Percentiles rank a stretch among this genome's conserved stretches.
phyloP scores from a whole-genome alignment of 2,329 filamentous ascomycete genomes.

The Apiospora malaysiana region DNA sequence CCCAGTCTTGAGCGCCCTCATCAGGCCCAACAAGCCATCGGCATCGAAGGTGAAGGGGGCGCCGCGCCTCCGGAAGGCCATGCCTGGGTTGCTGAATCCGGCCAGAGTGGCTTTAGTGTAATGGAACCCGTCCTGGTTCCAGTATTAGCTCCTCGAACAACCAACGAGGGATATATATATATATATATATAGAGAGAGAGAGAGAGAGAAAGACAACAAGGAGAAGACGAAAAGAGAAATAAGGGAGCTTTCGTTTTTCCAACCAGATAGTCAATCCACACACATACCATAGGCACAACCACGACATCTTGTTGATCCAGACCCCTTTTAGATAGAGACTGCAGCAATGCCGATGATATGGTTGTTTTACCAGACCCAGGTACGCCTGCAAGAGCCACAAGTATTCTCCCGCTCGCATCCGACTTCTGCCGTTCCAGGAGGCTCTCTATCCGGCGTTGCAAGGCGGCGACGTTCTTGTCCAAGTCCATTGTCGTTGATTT shows the following conservation, averaged over 20 bases:
- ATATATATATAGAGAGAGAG: no score
- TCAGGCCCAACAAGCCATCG: constrained; percentile 30
- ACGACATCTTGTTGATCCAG: not conserved
- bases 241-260: not conserved
- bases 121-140: constrained; percentile 40
- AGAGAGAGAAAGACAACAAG: not conserved
- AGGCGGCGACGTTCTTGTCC: constrained; percentile 1
- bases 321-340: not conserved
- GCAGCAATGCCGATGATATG: constrained; percentile 68
- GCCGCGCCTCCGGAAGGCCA: constrained; percentile 37
- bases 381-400: constrained; percentile 22
- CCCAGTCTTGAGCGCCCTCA: constrained; percentile 30
- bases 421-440: not conserved
- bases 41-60: constrained; percentile 42
- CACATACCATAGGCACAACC: constrained; percentile 16
- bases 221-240: not conserved
- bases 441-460: constrained; percentile 3
- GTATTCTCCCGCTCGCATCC: not conserved
- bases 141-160: not conserved
- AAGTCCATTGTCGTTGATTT: not conserved
- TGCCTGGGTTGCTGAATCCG: constrained; percentile 30
- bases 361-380: constrained; percentile 55
- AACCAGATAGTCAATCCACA: not conserved
- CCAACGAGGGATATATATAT: no score
- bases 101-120: constrained; percentile 32